These are phyloP conservation scores for Clavispora vitiphila DNA, from an alignment of 805 yeast genomes.

Conservation along the genomic window DNA sequence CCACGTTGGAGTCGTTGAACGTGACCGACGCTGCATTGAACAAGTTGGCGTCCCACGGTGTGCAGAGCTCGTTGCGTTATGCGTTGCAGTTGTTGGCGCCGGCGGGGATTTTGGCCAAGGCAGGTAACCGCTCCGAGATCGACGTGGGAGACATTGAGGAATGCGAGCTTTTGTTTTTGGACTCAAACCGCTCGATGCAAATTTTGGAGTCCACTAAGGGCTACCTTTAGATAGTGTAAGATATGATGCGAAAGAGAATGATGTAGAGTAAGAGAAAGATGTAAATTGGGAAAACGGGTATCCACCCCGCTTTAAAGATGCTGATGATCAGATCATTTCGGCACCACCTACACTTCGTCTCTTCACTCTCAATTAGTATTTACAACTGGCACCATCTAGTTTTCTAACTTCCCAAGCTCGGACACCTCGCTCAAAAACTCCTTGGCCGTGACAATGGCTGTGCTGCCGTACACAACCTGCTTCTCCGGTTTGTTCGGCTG, in stretches of 20 bases:
- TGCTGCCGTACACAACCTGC: constrained; percentile 80
- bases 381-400: neutral
- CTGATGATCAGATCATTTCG: too few relatives aligned
- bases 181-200: constrained; percentile 74
- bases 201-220: constrained; percentile 51
- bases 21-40: constrained; percentile 67
- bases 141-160: constrained; percentile 72
- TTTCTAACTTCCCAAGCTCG: constrained; percentile 15
- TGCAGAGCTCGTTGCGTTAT: constrained; percentile 79
- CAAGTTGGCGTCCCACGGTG: constrained; percentile 67
- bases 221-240: constrained; percentile 22
- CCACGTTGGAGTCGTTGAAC: constrained; percentile 69
- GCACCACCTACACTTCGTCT: too few relatives aligned
- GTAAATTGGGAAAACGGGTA: too few relatives aligned
- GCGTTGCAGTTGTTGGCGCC: constrained; percentile 90
- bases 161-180: constrained; percentile 77
- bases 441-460: constrained; percentile 65
- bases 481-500: constrained; percentile 35
- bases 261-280: too few relatives aligned
- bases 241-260: neutral
- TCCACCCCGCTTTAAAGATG: too few relatives aligned
- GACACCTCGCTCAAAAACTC: constrained; percentile 67
- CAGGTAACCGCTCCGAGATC: constrained; percentile 67
- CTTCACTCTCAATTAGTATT: too few relatives aligned
- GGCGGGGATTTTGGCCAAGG: constrained; percentile 74